Percentiles rank a stretch among this genome's conserved stretches.
Evolutionary conservation across 2,329 filamentous ascomycete species (phyloP).

Genomic region (Arthrobotrys musiformis): DNA sequence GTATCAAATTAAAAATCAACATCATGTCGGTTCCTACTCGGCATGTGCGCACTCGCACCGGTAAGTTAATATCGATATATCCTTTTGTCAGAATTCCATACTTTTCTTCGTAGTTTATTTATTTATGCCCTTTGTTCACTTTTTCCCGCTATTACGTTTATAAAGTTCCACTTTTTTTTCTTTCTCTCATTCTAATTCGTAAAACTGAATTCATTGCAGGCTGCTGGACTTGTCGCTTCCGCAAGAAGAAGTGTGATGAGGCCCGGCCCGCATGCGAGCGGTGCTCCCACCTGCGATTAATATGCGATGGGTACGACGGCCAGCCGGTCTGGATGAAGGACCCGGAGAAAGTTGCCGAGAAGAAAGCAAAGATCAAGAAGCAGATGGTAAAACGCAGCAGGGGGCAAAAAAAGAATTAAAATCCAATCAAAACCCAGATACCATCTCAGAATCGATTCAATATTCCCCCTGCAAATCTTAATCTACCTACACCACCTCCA

Average conservation of each 20-base stretch:
- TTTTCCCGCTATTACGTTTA: background rate
- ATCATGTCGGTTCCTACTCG: conserved; percentile 29
- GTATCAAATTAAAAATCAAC: background rate
- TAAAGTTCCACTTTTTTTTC: background rate
- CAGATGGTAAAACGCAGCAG: conserved; percentile 58
- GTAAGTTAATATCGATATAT: conserved; percentile 18
- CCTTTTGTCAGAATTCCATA: background rate
- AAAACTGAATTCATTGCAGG: conserved; percentile 56
- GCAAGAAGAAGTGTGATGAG: conserved; percentile 64
- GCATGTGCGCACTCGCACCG: conserved; percentile 53
- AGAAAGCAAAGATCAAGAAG: conserved; percentile 57
- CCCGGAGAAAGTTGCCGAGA: conserved; percentile 54
- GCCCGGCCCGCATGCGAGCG: conserved; percentile 61
- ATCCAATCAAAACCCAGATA: conserved; percentile 20
- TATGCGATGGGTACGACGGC: conserved; percentile 61
- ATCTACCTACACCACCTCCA: conserved; percentile 63
- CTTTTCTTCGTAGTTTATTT: background rate
- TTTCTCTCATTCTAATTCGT: background rate
- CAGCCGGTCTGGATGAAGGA: conserved; percentile 61
- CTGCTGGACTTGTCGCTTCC: conserved; percentile 63
- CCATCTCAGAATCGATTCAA: conserved; percentile 62
- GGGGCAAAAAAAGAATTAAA: conserved; percentile 54
- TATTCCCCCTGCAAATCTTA: conserved; percentile 60
- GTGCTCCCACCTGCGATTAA: conserved; percentile 60
- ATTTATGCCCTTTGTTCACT: background rate